These are phyloP conservation scores for Bruguiera gymnorhiza DNA, from an alignment of 345 rosid genomes.

Conservation along the genomic window DNA sequence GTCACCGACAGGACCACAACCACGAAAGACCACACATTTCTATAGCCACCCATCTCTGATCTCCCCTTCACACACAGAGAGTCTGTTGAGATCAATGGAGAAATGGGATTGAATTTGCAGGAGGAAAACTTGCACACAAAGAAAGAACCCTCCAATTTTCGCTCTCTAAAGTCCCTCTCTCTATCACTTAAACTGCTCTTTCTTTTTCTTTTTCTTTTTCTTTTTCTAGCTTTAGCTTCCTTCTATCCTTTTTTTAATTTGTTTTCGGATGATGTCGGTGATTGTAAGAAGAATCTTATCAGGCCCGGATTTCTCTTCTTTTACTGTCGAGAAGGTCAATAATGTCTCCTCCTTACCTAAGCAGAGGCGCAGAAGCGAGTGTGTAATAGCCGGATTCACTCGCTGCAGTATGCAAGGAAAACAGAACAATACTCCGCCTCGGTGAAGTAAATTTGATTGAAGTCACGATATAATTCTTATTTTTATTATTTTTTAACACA, in stretches of 20 bases:
- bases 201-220: neutral
- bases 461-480: too few species aligned
- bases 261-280: conserved; percentile 20
- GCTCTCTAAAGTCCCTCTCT: conserved; percentile 19
- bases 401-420: neutral
- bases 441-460: too few species aligned
- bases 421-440: too few species aligned
- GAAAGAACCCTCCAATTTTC: conserved; percentile 1
- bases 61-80: conserved; percentile 6
- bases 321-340: neutral
- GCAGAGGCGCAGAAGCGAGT: neutral
- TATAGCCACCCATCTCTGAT: conserved; percentile 35
- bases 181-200: neutral
- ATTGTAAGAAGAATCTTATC: neutral
- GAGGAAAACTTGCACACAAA: conserved; percentile 12
- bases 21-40: conserved; percentile 16
- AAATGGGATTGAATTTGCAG: conserved; percentile 9
- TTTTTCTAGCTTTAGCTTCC: conserved; percentile 18
- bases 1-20: conserved; percentile 17
- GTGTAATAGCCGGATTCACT: neutral
- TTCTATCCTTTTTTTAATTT: neutral
- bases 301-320: neutral
- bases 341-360: neutral
- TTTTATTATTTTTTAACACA: too few species aligned
- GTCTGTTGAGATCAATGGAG: conserved; percentile 1